These are phyloP conservation scores for Saccharomyces cerevisiae DNA, from an alignment of 805 yeast genomes.

Conservation along the genomic window DNA sequence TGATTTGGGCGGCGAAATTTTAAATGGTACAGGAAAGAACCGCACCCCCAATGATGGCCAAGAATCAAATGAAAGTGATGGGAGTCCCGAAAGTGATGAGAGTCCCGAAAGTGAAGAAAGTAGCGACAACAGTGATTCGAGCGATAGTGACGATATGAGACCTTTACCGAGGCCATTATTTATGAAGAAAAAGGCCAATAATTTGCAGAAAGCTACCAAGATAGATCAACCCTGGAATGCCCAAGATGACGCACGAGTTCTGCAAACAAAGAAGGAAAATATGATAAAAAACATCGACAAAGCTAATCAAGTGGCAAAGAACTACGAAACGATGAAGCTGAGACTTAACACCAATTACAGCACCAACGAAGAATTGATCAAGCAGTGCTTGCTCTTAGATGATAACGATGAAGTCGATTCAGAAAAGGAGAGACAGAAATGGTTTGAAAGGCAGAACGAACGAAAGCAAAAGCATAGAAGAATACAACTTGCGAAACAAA, in stretches of 20 bases:
- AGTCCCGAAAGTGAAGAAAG: not conserved
- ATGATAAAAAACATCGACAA: slow-evolving; percentile 1
- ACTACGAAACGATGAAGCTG: not conserved
- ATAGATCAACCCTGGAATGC: not conserved
- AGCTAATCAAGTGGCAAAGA: not conserved
- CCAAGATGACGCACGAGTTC: not conserved
- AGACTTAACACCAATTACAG: slow-evolving; percentile 13
- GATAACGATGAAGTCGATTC: slow-evolving; percentile 24
- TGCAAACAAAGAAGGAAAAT: slow-evolving; percentile 1
- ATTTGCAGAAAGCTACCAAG: not conserved
- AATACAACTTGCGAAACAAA: slow-evolving; percentile 17
- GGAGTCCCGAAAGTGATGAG: not conserved
- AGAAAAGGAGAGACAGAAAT: slow-evolving; percentile 15
- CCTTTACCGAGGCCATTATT: not conserved
- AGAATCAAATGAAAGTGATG: not conserved
- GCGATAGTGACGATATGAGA: not conserved
- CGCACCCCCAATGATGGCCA: not conserved
- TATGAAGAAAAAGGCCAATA: not conserved
- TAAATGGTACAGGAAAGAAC: not conserved
- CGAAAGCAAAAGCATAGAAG: slow-evolving; percentile 18
- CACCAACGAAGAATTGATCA: slow-evolving; percentile 21
- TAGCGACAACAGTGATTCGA: not conserved
- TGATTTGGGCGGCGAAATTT: not conserved
- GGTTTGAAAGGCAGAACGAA: slow-evolving; percentile 18
- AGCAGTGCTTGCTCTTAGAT: slow-evolving; percentile 15